Conservation (phyloP, 495 filamentous ascomycete genomes). For the Podospora tetraspora region DNA sequence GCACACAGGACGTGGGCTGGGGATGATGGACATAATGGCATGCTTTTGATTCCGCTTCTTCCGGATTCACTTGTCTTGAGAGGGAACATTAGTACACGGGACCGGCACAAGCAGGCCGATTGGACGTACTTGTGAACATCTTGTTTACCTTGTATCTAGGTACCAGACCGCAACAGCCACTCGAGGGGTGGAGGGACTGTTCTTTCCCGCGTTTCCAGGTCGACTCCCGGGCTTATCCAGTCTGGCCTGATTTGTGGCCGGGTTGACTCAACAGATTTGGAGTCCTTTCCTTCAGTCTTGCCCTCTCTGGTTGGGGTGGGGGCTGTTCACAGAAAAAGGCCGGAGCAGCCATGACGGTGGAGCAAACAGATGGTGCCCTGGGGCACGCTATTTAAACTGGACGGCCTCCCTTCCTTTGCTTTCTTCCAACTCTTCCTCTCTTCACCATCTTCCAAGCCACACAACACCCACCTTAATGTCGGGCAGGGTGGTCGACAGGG, state of each 20-base stretch:
- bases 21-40: too few species aligned
- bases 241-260: background rate
- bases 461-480: background rate
- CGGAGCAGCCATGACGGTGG: background rate
- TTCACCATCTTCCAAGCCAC: background rate
- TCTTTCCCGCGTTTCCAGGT: background rate
- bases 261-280: background rate
- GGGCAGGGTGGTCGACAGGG: background rate
- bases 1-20: too few species aligned
- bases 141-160: too few species aligned
- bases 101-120: too few species aligned
- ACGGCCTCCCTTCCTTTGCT: too few species aligned
- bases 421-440: background rate
- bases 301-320: background rate
- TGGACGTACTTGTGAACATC: too few species aligned
- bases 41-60: too few species aligned
- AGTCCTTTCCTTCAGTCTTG: background rate
- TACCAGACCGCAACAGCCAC: background rate
- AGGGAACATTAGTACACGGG: too few species aligned
- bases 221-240: background rate
- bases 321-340: too few species aligned
- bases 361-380: background rate
- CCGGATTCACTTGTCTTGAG: too few species aligned
- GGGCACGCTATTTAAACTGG: background rate
- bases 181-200: background rate